Percentiles rank a stretch among this genome's conserved stretches.
phyloP scores from a whole-genome alignment of 164 flowering plant species.

The Amborella trichopoda region DNA sequence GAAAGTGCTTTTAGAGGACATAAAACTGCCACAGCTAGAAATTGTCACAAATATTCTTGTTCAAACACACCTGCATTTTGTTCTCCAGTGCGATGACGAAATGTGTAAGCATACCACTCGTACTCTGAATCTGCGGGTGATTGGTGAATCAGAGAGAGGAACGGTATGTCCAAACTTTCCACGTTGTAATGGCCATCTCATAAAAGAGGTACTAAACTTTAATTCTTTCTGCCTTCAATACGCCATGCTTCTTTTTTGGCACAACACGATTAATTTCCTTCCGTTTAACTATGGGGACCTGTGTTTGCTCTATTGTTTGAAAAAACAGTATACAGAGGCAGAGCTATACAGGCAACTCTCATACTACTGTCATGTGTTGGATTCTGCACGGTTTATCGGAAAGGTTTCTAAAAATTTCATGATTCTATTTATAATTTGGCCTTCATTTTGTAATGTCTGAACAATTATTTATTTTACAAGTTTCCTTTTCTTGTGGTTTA shows the following conservation, averaged over 20 bases:
- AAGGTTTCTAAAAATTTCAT: slow-evolving; percentile 36
- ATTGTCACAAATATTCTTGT: too few species aligned
- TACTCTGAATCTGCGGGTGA: slow-evolving; percentile 49
- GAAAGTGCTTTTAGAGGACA: too few species aligned
- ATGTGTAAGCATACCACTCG: slow-evolving; percentile 82
- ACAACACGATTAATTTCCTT: too few species aligned
- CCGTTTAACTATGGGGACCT: not conserved
- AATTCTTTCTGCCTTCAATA: too few species aligned
- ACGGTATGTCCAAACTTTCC: slow-evolving; percentile 92
- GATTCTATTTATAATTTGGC: not conserved
- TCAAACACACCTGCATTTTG: slow-evolving; percentile 1
- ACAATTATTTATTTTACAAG: not conserved
- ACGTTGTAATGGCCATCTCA: slow-evolving; percentile 75
- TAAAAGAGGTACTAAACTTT: slow-evolving; percentile 83
- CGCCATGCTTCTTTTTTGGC: too few species aligned
- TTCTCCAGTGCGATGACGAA: slow-evolving; percentile 87
- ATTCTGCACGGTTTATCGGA: slow-evolving; percentile 52
- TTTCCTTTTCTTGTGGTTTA: not conserved
- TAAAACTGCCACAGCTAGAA: too few species aligned
- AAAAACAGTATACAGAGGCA: slow-evolving; percentile 76
- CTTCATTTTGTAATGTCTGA: not conserved
- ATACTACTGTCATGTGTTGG: slow-evolving; percentile 74
- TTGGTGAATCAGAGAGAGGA: slow-evolving; percentile 84
- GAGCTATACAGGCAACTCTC: slow-evolving; percentile 86
- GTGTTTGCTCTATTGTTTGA: not conserved